phyloP scores from a whole-genome alignment of 192 early-diverging fungal genomes.

The Phycomyces blakesleeanus region DNA sequence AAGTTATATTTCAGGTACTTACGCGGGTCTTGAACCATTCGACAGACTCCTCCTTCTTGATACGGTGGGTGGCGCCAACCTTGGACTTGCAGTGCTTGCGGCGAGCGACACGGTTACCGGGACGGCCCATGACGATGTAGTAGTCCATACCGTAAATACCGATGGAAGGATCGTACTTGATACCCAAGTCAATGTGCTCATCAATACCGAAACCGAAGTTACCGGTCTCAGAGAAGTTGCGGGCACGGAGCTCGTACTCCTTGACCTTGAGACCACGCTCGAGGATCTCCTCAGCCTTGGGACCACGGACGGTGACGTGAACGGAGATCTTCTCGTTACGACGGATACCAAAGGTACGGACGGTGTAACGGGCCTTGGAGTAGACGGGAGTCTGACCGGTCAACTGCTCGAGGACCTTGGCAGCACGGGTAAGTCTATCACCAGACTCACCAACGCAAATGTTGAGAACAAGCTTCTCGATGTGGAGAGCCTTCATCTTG shows the following conservation, averaged over 20 bases:
- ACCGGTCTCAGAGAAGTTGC: constrained; percentile 97
- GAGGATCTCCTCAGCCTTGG: constrained; percentile 87
- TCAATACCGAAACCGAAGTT: constrained; percentile 99
- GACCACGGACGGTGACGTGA: constrained; percentile 96
- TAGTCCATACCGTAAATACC: constrained; percentile 84
- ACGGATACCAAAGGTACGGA: constrained; percentile 99
- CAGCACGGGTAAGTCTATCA: constrained; percentile 98
- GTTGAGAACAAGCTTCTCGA: constrained; percentile 99
- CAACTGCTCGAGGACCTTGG: constrained; percentile 99
- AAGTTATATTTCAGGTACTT: constrained; percentile 4
- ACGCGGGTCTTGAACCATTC: constrained; percentile 96
- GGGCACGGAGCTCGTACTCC: constrained; percentile 94
- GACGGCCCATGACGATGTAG: constrained; percentile 92
- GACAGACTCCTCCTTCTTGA: constrained; percentile 91
- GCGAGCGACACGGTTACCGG: constrained; percentile 92
- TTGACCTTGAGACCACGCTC: constrained; percentile 99
- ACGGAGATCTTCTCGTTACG: constrained; percentile 99
- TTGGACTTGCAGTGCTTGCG: constrained; percentile 82
- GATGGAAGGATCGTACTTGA: constrained; percentile 99
- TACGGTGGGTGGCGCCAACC: constrained; percentile 88
- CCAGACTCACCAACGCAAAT: constrained; percentile 99
- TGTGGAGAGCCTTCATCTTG: constrained; percentile 93
- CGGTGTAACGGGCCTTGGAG: constrained; percentile 99
- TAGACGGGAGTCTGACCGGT: constrained; percentile 98
- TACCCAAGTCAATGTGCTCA: constrained; percentile 99